These are phyloP conservation scores for Didymellaceae sp. DNA, from an alignment of 2,329 filamentous ascomycete species.

Conservation along the genomic window DNA sequence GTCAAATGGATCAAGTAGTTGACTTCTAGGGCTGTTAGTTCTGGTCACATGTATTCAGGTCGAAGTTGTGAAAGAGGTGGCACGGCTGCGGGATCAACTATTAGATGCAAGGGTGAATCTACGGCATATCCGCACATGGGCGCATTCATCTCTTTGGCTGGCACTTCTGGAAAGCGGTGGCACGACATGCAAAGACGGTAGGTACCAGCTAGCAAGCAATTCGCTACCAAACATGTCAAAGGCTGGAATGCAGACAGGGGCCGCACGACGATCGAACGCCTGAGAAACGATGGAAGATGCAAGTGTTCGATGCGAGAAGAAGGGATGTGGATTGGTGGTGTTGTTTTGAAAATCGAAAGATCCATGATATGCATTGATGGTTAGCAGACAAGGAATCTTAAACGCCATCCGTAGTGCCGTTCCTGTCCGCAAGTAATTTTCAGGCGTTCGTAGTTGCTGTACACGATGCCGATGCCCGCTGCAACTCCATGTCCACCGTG, in stretches of 20 bases:
- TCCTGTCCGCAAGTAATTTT: conserved; percentile 48
- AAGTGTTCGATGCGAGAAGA: background rate
- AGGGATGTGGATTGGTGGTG: conserved; percentile 5
- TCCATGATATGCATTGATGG: conserved; percentile 51
- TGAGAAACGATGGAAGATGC: background rate
- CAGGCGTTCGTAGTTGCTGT: conserved; percentile 48
- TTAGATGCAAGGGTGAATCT: too few relatives aligned
- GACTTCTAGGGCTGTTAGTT: too few relatives aligned
- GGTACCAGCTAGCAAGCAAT: too few relatives aligned
- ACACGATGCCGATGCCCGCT: conserved; percentile 47
- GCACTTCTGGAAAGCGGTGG: too few relatives aligned
- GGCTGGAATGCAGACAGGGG: background rate
- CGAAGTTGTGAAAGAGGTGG: too few relatives aligned
- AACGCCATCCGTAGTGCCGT: conserved; percentile 50
- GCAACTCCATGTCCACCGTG: conserved; percentile 44
- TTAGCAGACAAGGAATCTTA: conserved; percentile 48
- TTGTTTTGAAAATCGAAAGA: conserved; percentile 36
- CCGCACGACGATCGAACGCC: too few relatives aligned
- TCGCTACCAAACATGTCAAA: background rate
- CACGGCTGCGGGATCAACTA: too few relatives aligned
- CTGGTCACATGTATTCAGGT: too few relatives aligned
- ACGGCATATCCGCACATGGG: too few relatives aligned
- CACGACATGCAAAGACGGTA: too few relatives aligned
- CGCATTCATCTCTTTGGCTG: too few relatives aligned
- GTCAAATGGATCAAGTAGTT: too few relatives aligned